Conservation (phyloP, 305 asterid genomes). For the Fraxinus nigra region DNA sequence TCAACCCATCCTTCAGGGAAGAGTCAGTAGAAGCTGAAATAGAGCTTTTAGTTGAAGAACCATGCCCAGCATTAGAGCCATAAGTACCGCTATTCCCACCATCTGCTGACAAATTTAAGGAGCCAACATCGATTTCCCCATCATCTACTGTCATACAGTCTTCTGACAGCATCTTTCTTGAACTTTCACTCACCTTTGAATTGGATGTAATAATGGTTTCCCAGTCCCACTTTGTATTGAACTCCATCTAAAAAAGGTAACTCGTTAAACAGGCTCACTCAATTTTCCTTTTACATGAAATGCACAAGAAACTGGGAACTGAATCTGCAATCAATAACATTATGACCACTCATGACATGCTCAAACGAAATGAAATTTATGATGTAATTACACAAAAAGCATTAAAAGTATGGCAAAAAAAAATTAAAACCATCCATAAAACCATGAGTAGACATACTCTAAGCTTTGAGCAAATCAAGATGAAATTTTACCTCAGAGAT, state of each 20-base stretch:
- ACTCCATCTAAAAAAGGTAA: slow-evolving; percentile 55
- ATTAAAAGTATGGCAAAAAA: background rate
- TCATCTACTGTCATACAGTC: slow-evolving; percentile 63
- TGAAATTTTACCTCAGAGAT: slow-evolving; percentile 3
- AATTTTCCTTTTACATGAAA: slow-evolving; percentile 26
- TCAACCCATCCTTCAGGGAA: slow-evolving; percentile 44
- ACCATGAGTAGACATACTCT: background rate
- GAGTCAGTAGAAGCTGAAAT: slow-evolving; percentile 71
- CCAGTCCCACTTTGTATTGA: slow-evolving; percentile 72
- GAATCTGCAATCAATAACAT: slow-evolving; percentile 24
- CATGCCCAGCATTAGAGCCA: slow-evolving; percentile 60
- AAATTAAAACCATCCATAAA: background rate
- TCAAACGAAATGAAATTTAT: background rate
- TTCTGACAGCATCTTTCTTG: slow-evolving; percentile 54
- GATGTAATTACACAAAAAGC: background rate
- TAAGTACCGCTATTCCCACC: slow-evolving; percentile 52
- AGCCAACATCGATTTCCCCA: slow-evolving; percentile 58
- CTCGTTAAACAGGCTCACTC: slow-evolving; percentile 23
- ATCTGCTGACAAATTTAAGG: slow-evolving; percentile 52
- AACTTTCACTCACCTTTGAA: slow-evolving; percentile 50
- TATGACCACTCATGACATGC: slow-evolving; percentile 16
- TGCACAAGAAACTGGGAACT: slow-evolving; percentile 30
- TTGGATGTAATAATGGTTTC: slow-evolving; percentile 47
- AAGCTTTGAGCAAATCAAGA: background rate
- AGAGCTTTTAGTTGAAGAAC: slow-evolving; percentile 72